phyloP scores from a whole-genome alignment of 179 eudicot species.

The Vitellaria paradoxa region DNA sequence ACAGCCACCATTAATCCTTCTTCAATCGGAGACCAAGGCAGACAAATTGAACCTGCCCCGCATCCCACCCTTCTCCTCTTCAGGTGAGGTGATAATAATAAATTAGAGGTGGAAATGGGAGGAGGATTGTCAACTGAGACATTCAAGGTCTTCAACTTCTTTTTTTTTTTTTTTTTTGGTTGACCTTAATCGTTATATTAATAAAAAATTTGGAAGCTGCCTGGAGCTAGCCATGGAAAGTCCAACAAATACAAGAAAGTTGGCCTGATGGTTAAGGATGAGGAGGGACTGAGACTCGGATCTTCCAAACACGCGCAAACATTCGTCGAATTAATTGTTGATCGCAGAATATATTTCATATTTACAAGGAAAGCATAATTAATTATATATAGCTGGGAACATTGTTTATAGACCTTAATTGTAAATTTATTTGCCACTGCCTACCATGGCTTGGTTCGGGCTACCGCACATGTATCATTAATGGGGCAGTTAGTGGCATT shows the following conservation, averaged over 20 bases:
- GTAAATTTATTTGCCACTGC: conserved; percentile 5
- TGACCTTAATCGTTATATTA: no score
- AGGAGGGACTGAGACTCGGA: no score
- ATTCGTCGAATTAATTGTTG: not conserved
- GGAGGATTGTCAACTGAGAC: no score
- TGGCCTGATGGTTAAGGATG: not conserved
- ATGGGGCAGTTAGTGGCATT: not conserved
- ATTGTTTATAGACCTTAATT: not conserved
- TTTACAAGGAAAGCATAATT: no score
- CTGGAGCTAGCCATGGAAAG: not conserved
- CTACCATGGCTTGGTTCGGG: not conserved
- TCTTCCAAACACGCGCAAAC: not conserved
- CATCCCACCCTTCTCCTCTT: conserved; percentile 13
- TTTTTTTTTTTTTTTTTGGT: no score
- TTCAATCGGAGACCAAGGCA: conserved; percentile 4
- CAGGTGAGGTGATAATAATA: not conserved
- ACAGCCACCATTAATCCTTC: not conserved
- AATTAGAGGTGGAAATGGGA: no score
- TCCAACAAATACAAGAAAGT: not conserved
- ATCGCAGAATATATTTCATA: no score
- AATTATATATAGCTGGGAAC: no score
- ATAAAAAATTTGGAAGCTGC: not conserved
- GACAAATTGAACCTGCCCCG: not conserved
- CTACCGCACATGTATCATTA: not conserved
- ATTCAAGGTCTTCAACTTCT: no score